Evolutionary conservation across 345 rosid genomes (phyloP), one percentile per base, ranked within the genome.

Genomic region (Erysimum cheiranthoides): DNA sequence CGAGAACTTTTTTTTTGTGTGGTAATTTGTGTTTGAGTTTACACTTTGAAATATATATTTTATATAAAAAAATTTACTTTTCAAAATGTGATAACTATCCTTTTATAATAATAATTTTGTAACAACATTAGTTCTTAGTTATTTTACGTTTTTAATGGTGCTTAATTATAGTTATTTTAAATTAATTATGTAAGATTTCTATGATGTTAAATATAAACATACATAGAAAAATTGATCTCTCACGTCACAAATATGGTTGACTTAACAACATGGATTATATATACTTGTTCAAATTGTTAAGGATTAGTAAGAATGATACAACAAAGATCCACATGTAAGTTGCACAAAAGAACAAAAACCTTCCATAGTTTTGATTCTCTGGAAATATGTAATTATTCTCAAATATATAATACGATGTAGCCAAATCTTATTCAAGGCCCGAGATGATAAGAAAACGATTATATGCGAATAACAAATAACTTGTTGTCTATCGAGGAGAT

Each of bases 371-470:
- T 73, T 43, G 70, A 73, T 78, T 73, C 73, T 57, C 78, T 68
- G 42, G n/a, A 61, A 61, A 67, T 45, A 34, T 66, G 54, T 32
- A 67, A 25, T 43, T 68, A 78, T 59, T 59, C 67, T 57, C 47
- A 21, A 57, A 39, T 27, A 53, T 58, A 64, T 9, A 46, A 30
- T 47, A 47, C 45, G 16, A 77, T 70, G 53, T 62, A 62, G 80
- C 76, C 76, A 77, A 71, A 71, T 64, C 36, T 35, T 57, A 28
- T 78, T 61, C 74, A 27, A 61, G 64, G 73, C 66, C 81, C 74
- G 47, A 73, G 78, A 61, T 73, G 81, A 68, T 78, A 78, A 78
- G 74, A 78, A 59, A 72, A 34, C 73, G 61, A 58, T 52, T 66
- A 73, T 66, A 51, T 61, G 51, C 45, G 66, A 78, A 67, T 66